A percentile compares a stretch with the other conserved stretches of the same genome.
Conservation (phyloP, 257 asterid genomes). For the Catharanthus roseus region DNA sequence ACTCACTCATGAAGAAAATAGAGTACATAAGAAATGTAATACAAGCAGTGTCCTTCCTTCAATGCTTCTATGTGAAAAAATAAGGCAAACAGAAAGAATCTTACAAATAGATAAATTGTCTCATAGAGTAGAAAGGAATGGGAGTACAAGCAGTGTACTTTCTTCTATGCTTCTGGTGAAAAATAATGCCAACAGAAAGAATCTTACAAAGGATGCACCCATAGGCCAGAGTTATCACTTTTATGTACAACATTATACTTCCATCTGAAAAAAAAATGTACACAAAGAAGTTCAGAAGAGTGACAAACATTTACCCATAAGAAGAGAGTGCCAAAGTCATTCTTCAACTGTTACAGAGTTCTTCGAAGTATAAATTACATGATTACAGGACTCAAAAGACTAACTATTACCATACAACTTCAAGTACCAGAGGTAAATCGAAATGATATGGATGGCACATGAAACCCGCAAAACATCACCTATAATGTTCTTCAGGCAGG, state of each 20-base stretch:
- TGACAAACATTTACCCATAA: not conserved
- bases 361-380: not conserved
- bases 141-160: too few relatives aligned
- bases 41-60: not conserved
- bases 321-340: not conserved
- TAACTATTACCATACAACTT: slow-evolving; percentile 2
- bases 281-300: not conserved
- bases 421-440: not conserved
- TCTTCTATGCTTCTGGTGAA: not conserved
- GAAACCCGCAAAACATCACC: not conserved
- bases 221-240: not conserved
- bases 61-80: not conserved
- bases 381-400: not conserved
- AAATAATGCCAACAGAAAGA: not conserved
- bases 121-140: not conserved
- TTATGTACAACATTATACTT: not conserved
- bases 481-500: not conserved
- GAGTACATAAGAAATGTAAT: not conserved
- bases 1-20: not conserved
- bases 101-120: too few relatives aligned
- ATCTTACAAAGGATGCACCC: not conserved
- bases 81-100: too few relatives aligned
- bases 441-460: not conserved
- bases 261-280: not conserved
- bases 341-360: not conserved